Conservation (phyloP, 2,329 filamentous ascomycete species). For the Sporothrix sp. region DNA sequence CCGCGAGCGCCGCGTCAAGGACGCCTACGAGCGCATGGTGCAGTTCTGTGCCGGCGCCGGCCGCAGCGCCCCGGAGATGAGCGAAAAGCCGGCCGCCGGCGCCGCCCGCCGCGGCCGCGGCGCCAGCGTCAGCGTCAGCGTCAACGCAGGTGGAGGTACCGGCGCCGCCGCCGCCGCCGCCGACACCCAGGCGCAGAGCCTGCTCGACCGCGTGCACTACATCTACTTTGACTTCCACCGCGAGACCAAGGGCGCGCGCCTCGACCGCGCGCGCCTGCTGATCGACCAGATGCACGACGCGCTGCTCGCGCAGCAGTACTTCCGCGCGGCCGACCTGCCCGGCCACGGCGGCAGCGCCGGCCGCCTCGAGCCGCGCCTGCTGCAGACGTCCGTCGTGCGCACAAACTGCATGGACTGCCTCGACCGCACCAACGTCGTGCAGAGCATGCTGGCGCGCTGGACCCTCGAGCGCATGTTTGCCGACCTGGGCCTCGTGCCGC, state of each 20-base stretch:
- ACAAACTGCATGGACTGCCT: constrained; percentile 99
- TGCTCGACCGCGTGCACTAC: constrained; percentile 80
- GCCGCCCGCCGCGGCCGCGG: constrained; percentile 31
- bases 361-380: constrained; percentile 66
- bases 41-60: constrained; percentile 64
- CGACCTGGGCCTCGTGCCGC: constrained; percentile 68
- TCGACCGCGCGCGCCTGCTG: constrained; percentile 82
- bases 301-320: constrained; percentile 75
- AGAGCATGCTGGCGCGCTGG: constrained; percentile 90
- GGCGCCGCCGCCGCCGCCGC: too few species aligned
- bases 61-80: constrained; percentile 76
- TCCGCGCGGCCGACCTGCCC: constrained; percentile 81
- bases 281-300: constrained; percentile 72
- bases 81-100: constrained; percentile 25
- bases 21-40: constrained; percentile 87
- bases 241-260: constrained; percentile 89
- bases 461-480: constrained; percentile 80
- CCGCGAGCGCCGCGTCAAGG: constrained; percentile 79
- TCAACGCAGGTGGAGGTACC: too few species aligned
- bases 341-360: constrained; percentile 55
- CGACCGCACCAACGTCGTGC: constrained; percentile 94
- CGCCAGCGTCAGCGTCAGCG: constrained; percentile 20
- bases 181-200: constrained; percentile 2
- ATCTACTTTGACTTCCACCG: constrained; percentile 98
- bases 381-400: constrained; percentile 82